Evolutionary conservation across 768 basidiomycete genomes (phyloP).

Genomic region (Gautieria morchelliformis): DNA sequence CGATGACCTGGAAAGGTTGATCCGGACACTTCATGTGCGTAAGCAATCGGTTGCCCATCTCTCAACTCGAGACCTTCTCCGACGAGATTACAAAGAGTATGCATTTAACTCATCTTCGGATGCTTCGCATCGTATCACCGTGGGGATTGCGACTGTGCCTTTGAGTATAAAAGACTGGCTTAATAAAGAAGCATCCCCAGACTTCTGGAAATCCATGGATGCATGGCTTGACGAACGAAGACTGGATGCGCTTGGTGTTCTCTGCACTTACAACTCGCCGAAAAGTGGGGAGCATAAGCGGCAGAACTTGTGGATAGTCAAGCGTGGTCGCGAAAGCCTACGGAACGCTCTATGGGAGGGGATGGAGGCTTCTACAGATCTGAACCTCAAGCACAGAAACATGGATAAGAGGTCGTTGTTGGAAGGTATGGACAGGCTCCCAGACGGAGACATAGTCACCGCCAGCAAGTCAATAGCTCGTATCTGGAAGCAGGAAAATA

Average conservation of each 20-base stretch:
- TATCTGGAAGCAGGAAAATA: conserved; percentile 60
- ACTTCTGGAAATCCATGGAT: conserved; percentile 30
- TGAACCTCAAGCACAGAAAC: conserved; percentile 36
- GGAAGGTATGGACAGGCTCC: conserved; percentile 21
- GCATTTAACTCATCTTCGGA: conserved; percentile 37
- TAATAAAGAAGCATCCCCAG: conserved; percentile 28
- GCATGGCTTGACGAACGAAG: conserved; percentile 58
- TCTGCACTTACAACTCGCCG: conserved; percentile 57
- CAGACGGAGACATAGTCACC: conserved; percentile 6
- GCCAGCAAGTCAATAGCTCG: conserved; percentile 27
- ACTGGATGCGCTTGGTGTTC: conserved; percentile 64
- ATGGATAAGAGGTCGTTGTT: conserved; percentile 16
- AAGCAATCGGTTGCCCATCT: conserved; percentile 67
- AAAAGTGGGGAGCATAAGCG: conserved; percentile 51
- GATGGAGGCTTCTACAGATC: conserved; percentile 43
- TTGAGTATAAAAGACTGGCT: conserved; percentile 52
- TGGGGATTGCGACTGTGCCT: conserved; percentile 80
- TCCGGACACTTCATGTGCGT: conserved; percentile 36
- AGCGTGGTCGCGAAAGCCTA: conserved; percentile 26
- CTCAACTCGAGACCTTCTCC: conserved; percentile 63
- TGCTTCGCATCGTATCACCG: conserved; percentile 30
- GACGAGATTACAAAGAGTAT: conserved; percentile 96
- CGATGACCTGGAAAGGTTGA: conserved; percentile 39
- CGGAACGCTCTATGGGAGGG: conserved; percentile 45
- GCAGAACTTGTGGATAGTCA: conserved; percentile 59